These are phyloP conservation scores for Linum tenue DNA, from an alignment of 345 rosid genomes.

Conservation along the genomic window DNA sequence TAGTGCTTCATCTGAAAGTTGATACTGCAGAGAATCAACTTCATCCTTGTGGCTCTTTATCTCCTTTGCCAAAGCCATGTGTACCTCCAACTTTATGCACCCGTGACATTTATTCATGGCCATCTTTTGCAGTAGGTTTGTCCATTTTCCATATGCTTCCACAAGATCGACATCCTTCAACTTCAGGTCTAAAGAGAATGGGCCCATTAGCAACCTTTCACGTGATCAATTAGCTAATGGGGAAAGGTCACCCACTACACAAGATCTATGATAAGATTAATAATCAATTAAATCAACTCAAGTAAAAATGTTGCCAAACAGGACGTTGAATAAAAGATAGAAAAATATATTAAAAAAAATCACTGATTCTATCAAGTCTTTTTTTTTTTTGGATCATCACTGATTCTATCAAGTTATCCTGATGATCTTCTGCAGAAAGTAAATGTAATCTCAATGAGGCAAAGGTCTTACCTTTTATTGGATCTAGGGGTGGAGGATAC, in stretches of 20 bases:
- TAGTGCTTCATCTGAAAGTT: slow-evolving; percentile 86
- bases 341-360: too few species aligned
- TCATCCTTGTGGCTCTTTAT: slow-evolving; percentile 56
- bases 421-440: background rate
- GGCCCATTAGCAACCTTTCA: background rate
- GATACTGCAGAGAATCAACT: slow-evolving; percentile 43
- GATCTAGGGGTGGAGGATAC: slow-evolving; percentile 73
- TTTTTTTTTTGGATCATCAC: too few species aligned
- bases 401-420: background rate
- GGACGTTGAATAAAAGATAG: background rate
- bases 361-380: background rate
- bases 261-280: too few species aligned
- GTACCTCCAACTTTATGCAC: slow-evolving; percentile 78
- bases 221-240: background rate
- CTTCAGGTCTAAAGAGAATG: slow-evolving; percentile 52
- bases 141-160: slow-evolving; percentile 51
- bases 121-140: slow-evolving; percentile 61
- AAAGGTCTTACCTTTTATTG: slow-evolving; percentile 46
- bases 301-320: background rate
- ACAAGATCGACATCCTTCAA: slow-evolving; percentile 58
- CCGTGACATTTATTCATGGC: slow-evolving; percentile 75
- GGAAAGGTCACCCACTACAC: background rate
- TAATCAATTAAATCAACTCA: too few species aligned
- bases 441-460: background rate
- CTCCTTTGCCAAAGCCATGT: slow-evolving; percentile 61